Base-by-base conservation (phyloP, 257 asterid genomes). In the Rubia yunnanensis region DNA sequence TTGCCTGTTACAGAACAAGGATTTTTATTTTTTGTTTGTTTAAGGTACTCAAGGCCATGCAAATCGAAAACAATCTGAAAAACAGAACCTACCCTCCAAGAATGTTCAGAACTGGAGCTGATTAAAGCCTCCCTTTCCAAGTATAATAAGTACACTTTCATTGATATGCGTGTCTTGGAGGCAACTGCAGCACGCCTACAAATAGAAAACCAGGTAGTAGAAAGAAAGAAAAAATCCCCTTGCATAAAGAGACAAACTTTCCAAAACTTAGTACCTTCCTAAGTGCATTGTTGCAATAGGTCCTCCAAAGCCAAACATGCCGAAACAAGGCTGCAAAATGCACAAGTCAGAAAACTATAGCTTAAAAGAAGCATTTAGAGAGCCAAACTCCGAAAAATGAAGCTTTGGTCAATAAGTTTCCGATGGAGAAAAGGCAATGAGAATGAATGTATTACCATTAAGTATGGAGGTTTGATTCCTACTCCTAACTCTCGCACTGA, bases 271-370 rank as follows among this genome's bases (percentile, higher is more conserved):
- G 65, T 83, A 87, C 96, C 92, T 82, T 74, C 96, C 96, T 67
- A 89, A 75, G 64, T 82, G 81, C 91, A 89, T 89, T 8, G 95
- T 76, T 27, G 96, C 94, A 36, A 87, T 76, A 31, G 87, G 77
- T 66, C 95, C 96, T 54, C 96, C 96, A 73, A 81, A 85, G 11
- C 96, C 95, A 44, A 82, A 89, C 95, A 89, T 85, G 61, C 96
- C 95, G 41, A 89, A 89, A 83, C 54, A 82, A 78, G 96, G 95
- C 96, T 89, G 91, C 80, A 73, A 3, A 60, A 66, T 36, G 28
- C 31, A 41, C 27, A 3, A 26, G 27, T 50, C 28, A 70, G 46
- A 32, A 38, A 54, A 71, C 5, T 7, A 1, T 36, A 7, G 41
- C 64, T 48, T 15, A 24, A 2, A 28, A 26, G 24, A 1, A 55